These are phyloP conservation scores for Astathelohania contejeani DNA, from an alignment of 371 early-diverging fungal genomes.

Conservation along the genomic window DNA sequence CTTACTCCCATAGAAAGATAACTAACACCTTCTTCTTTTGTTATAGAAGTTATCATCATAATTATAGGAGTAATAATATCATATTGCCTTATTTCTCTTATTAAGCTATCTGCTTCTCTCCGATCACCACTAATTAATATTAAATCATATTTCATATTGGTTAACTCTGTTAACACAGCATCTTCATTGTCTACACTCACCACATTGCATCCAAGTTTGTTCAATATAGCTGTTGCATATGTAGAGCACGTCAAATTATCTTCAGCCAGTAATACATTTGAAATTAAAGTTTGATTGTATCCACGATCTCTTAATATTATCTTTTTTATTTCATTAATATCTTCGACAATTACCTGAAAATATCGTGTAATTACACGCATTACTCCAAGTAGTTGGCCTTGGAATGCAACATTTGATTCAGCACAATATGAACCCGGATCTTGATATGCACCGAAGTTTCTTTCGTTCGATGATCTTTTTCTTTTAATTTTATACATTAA, in stretches of 20 bases:
- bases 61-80: constrained; percentile 19
- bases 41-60: constrained; percentile 8
- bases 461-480: constrained; percentile 41
- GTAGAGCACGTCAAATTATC: constrained; percentile 32
- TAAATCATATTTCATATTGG: constrained; percentile 22
- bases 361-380: constrained; percentile 42
- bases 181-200: constrained; percentile 13
- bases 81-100: constrained; percentile 24
- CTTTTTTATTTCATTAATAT: constrained; percentile 46
- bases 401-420: constrained; percentile 30
- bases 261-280: constrained; percentile 20
- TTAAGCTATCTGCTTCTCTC: background rate
- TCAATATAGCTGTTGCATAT: constrained; percentile 30
- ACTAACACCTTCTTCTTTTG: constrained; percentile 23
- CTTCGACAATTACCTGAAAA: constrained; percentile 43
- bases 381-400: constrained; percentile 33
- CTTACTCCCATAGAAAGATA: constrained; percentile 12
- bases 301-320: constrained; percentile 19
- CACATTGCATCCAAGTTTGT: constrained; percentile 18
- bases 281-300: background rate
- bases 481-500: constrained; percentile 42
- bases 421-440: constrained; percentile 22
- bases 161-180: constrained; percentile 9
- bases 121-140: constrained; percentile 13
- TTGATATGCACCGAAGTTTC: constrained; percentile 2